A percentile compares a stretch with the other conserved stretches of the same genome.
These are phyloP conservation scores for Lachnum nothofagi DNA, from an alignment of 2,329 filamentous ascomycete genomes.

Conservation along the genomic window DNA sequence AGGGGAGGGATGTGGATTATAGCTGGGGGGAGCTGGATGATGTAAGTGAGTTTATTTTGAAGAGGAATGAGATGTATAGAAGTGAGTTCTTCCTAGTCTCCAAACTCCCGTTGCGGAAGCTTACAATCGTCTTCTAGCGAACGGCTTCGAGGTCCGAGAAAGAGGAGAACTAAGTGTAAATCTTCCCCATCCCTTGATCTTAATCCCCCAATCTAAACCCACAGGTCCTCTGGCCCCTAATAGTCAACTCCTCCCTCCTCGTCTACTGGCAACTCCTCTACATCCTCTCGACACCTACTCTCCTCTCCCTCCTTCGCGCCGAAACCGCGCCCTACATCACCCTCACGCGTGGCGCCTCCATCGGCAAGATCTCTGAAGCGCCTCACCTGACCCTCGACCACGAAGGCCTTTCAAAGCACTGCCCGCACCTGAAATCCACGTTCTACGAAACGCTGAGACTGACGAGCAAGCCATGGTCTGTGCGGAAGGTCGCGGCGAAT, in stretches of 20 bases:
- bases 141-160: slow-evolving; percentile 34
- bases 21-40: slow-evolving; percentile 45
- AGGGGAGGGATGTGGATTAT: slow-evolving; percentile 37
- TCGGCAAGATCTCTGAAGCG: slow-evolving; percentile 28
- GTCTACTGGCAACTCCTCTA: slow-evolving; percentile 48
- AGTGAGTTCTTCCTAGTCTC: slow-evolving; percentile 24
- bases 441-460: slow-evolving; percentile 44
- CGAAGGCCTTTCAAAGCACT: slow-evolving; percentile 38
- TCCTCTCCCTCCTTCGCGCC: slow-evolving; percentile 39
- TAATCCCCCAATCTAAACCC: background rate
- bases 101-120: background rate
- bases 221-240: slow-evolving; percentile 49
- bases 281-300: slow-evolving; percentile 38
- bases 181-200: background rate
- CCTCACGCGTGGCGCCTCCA: slow-evolving; percentile 31
- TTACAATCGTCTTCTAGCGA: slow-evolving; percentile 19
- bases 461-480: slow-evolving; percentile 38
- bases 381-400: slow-evolving; percentile 39
- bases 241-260: slow-evolving; percentile 47
- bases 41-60: slow-evolving; percentile 41
- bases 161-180: slow-evolving; percentile 41
- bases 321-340: slow-evolving; percentile 42
- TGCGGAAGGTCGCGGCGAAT: slow-evolving; percentile 38
- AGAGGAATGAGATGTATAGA: slow-evolving; percentile 38
- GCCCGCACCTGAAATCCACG: slow-evolving; percentile 41